phyloP scores from a whole-genome alignment of 768 basidiomycete species.

The Tulasnella sp. region DNA sequence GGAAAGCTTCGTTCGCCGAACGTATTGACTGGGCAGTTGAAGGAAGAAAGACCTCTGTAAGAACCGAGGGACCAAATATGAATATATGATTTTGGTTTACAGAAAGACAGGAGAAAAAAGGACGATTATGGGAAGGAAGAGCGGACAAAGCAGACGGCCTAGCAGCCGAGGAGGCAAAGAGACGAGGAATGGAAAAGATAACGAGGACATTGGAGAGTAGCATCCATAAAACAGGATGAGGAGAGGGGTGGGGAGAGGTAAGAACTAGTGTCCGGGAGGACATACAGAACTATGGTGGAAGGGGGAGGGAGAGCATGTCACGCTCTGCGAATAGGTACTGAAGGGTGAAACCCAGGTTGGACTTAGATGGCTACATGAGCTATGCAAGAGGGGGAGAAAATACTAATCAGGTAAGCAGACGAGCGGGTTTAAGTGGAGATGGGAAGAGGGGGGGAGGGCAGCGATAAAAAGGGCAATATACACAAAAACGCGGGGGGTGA shows the following conservation, averaged over 20 bases:
- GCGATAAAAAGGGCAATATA: too few species aligned
- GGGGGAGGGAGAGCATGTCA: neutral
- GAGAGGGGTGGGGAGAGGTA: neutral
- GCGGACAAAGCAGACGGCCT: neutral
- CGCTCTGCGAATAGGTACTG: neutral
- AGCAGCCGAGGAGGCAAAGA: too few species aligned
- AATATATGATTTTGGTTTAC: neutral
- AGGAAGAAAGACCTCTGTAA: neutral
- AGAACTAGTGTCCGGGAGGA: neutral
- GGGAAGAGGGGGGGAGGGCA: too few species aligned
- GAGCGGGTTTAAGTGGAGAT: too few species aligned
- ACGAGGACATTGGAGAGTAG: neutral
- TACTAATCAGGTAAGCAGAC: too few species aligned
- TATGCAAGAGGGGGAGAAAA: too few species aligned
- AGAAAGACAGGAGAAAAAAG: neutral
- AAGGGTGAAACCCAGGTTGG: too few species aligned
- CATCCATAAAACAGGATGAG: neutral
- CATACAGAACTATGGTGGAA: neutral
- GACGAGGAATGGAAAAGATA: too few species aligned
- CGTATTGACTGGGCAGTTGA: neutral
- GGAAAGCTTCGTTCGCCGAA: neutral
- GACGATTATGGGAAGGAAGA: neutral
- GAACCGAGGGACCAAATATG: neutral
- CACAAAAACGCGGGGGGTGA: too few species aligned
- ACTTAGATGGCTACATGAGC: neutral